Percentiles rank a stretch among this genome's conserved stretches.
Evolutionary conservation across 2,329 filamentous ascomycete genomes (phyloP).

Genomic region (Curvularia verruculosa): DNA sequence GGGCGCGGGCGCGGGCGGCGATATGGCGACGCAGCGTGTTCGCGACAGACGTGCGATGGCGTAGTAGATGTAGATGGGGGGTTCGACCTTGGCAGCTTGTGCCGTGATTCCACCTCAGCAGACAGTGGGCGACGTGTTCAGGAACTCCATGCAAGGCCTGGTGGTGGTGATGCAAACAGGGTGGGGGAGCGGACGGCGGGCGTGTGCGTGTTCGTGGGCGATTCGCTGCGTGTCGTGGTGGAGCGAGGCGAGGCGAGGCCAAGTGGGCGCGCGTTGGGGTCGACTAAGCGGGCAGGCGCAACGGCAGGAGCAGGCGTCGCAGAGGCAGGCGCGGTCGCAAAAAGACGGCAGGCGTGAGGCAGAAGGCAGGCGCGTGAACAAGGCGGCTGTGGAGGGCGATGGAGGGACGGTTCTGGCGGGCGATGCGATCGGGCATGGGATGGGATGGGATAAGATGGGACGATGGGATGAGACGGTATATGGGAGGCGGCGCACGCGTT

Average conservation of each 20-base stretch:
- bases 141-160: constrained; percentile 46
- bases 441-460: no score
- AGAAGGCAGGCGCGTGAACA: constrained; percentile 26
- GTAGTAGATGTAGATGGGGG: constrained; percentile 6
- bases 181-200: constrained; percentile 20
- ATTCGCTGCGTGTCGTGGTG: constrained; percentile 34
- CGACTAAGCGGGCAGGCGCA: constrained; percentile 24
- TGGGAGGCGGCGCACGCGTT: constrained; percentile 27
- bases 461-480: no score
- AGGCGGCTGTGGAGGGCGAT: constrained; percentile 24
- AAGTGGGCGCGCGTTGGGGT: constrained; percentile 31
- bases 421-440: constrained; percentile 29
- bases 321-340: no score
- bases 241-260: constrained; percentile 23
- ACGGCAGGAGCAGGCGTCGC: constrained; percentile 27
- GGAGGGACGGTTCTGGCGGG: constrained; percentile 32
- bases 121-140: constrained; percentile 33
- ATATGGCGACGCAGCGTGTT: constrained; percentile 38
- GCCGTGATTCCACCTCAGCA: constrained; percentile 40
- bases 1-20: constrained; percentile 20
- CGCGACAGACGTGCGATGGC: constrained; percentile 24
- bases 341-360: constrained; percentile 18
- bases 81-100: constrained; percentile 22
- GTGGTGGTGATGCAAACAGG: constrained; percentile 14
- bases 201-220: constrained; percentile 27